Base-by-base conservation (phyloP, 2,329 filamentous ascomycete species). In the Fusarium agapanthi region DNA sequence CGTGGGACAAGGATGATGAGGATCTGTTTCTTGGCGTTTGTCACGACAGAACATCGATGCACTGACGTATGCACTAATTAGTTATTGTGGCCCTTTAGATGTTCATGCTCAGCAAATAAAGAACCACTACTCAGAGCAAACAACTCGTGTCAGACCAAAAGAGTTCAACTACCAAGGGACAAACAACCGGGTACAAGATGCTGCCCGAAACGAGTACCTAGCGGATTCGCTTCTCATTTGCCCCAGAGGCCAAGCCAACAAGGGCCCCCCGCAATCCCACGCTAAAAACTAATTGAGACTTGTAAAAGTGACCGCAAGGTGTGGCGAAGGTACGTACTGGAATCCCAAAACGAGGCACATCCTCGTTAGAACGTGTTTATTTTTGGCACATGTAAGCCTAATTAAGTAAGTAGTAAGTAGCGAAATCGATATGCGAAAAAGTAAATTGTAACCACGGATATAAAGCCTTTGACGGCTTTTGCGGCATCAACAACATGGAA, bases 1-100 rank as follows among this genome's bases (percentile, higher is more conserved):
- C 45, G 59, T 54, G 26, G 35, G 54, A 53, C 64, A 72, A 44
- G 70, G 70, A 57, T 66, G n/a, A 41, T 26, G 69, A 58, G 67
- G 65, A 73, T 73, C 66, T 56, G 37, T 44, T 56, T 63, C 65
- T 67, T 73, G 57, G 70, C 70, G 44, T 61, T 56, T 45, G 30
- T 57, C 44, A 56, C 61, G 47, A 60, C 55, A 59, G 47, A 28
- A 32, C 22, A 32, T 43, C 32, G 22, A 50, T 54, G 55, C 41
- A 35, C 40, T 41, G 53, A 45, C 18, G 38, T 26, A 56, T 34
- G 50, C 50, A 16, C 26, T 32, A 56, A 24, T 40, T 32, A 32
- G 18, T 40, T 45, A 51, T 58, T 40, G 28, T 20, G 44, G 18
- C 12, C 14, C 20, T 15, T 28, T 37, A 16, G 30, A 35, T 20